These are phyloP conservation scores for Dittrichia graveolens DNA, from an alignment of 129 eudicot species.

Conservation along the genomic window DNA sequence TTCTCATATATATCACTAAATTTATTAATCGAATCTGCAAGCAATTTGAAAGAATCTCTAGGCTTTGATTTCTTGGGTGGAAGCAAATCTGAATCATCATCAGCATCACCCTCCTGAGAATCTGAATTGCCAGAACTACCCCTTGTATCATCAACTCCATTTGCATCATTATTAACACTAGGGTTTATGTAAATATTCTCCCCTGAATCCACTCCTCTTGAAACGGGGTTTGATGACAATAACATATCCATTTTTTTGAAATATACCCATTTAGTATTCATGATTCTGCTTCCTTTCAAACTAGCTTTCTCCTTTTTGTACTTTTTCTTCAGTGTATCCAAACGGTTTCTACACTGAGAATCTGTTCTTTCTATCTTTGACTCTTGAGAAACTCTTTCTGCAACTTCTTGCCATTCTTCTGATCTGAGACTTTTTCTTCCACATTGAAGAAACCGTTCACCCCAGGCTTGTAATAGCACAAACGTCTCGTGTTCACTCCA, in stretches of 20 bases:
- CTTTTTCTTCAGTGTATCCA: conserved; percentile 86
- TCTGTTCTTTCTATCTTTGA: conserved; percentile 71
- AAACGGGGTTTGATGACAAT: conserved; percentile 48
- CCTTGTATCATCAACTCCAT: conserved; percentile 63
- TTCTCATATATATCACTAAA: conserved; percentile 71
- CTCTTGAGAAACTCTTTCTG: conserved; percentile 65
- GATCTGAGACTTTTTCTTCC: conserved; percentile 84
- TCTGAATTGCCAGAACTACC: conserved; percentile 55
- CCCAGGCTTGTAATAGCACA: conserved; percentile 83
- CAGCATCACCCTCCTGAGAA: conserved; percentile 51
- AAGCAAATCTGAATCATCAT: conserved; percentile 56
- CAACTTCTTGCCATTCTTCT: conserved; percentile 92
- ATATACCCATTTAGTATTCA: conserved; percentile 64
- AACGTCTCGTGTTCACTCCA: conserved; percentile 89
- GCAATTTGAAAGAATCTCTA: conserved; percentile 50
- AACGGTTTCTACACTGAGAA: conserved; percentile 83
- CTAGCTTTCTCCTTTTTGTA: conserved; percentile 77
- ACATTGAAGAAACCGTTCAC: conserved; percentile 64
- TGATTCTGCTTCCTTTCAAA: conserved; percentile 28
- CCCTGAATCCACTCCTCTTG: conserved; percentile 51
- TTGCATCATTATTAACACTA: conserved; percentile 43
- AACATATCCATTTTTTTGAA: conserved; percentile 77
- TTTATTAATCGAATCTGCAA: conserved; percentile 74
- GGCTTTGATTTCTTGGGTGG: conserved; percentile 48
- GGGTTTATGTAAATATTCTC: conserved; percentile 49